Conservation (phyloP, 805 yeast species). For the Scheffersomyces amazonensis region DNA sequence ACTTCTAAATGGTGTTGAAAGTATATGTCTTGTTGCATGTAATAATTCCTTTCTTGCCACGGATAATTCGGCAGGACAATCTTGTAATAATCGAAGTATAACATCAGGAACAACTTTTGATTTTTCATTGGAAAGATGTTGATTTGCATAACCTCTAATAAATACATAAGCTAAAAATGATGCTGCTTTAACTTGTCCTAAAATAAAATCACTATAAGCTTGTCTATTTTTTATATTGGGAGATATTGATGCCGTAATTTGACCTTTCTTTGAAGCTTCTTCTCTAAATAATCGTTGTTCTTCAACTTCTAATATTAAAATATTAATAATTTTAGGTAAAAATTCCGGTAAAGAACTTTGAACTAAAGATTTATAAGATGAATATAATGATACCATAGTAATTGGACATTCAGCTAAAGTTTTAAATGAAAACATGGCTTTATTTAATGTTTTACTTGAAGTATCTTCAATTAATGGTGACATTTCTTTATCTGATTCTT, state of each 20-base stretch:
- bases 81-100: conserved; percentile 81
- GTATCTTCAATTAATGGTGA: conserved; percentile 38
- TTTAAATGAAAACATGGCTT: conserved; percentile 80
- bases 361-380: conserved; percentile 78
- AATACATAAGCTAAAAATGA: conserved; percentile 91
- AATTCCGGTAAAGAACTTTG: conserved; percentile 69
- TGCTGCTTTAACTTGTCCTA: conserved; percentile 95
- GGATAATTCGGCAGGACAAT: conserved; percentile 91
- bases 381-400: conserved; percentile 87
- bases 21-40: conserved; percentile 93
- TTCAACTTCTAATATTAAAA: conserved; percentile 75
- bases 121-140: conserved; percentile 43
- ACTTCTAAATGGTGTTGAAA: conserved; percentile 82
- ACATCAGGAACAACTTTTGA: conserved; percentile 76
- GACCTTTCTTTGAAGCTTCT: conserved; percentile 55
- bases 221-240: conserved; percentile 72
- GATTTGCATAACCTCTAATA: conserved; percentile 77
- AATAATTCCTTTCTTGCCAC: conserved; percentile 88
- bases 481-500: conserved; percentile 17
- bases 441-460: conserved; percentile 51
- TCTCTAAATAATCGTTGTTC: conserved; percentile 53
- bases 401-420: conserved; percentile 96
- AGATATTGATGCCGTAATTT: conserved; percentile 66
- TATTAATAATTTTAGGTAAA: conserved; percentile 75
- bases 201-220: conserved; percentile 81